A percentile compares a stretch with the other conserved stretches of the same genome.
Evolutionary conservation across 2,329 filamentous ascomycete genomes (phyloP).

Genomic region (Cephalotrichum gorgonifer): DNA sequence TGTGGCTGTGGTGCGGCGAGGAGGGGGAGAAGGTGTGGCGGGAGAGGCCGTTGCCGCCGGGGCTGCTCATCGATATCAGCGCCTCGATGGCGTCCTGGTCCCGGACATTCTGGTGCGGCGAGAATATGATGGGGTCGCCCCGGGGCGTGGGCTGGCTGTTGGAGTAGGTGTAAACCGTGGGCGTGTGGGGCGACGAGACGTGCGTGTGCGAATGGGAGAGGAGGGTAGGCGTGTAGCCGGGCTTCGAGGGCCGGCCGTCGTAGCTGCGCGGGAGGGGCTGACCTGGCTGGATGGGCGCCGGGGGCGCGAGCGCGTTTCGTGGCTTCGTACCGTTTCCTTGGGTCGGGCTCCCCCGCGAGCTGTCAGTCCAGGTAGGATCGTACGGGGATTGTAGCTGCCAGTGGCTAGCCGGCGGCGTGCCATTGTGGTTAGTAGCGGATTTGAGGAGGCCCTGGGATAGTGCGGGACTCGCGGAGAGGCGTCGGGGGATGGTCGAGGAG

Average conservation of each 20-base stretch:
- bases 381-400: background rate
- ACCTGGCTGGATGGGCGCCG: slow-evolving; percentile 37
- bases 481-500: slow-evolving; percentile 42
- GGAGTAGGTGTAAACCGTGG: slow-evolving; percentile 18
- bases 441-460: slow-evolving; percentile 1
- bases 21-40: slow-evolving; percentile 40
- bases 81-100: slow-evolving; percentile 78
- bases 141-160: slow-evolving; percentile 25
- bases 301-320: slow-evolving; percentile 32
- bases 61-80: slow-evolving; percentile 71
- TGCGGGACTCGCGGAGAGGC: slow-evolving; percentile 41
- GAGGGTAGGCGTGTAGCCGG: slow-evolving; percentile 37
- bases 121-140: slow-evolving; percentile 49
- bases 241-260: slow-evolving; percentile 25
- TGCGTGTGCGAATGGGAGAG: slow-evolving; percentile 37
- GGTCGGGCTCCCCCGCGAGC: background rate
- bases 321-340: slow-evolving; percentile 7
- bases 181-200: slow-evolving; percentile 28
- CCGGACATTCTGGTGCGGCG: slow-evolving; percentile 57
- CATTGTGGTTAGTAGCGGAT: background rate
- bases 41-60: slow-evolving; percentile 57
- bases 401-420: slow-evolving; percentile 4
- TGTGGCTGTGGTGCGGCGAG: too few relatives aligned
- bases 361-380: background rate
- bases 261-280: slow-evolving; percentile 33